phyloP scores from a whole-genome alignment of 257 asterid genomes.

The Agastache rugosa region DNA sequence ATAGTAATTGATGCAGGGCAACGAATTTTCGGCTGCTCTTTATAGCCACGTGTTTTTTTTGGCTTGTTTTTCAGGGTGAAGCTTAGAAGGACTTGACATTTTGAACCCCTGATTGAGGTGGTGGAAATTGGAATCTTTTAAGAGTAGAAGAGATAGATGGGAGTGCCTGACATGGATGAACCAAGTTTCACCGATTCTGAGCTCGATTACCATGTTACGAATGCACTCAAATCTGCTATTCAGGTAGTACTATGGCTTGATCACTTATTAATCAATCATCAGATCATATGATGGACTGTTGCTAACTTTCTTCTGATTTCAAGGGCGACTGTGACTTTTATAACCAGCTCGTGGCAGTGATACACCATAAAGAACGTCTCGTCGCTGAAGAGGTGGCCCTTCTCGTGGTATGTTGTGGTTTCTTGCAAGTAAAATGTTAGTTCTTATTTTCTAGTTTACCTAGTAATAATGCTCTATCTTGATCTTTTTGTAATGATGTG shows the following conservation, averaged over 20 bases:
- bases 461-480: constrained; percentile 21
- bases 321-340: constrained; percentile 73
- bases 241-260: constrained; percentile 32
- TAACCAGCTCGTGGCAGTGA: constrained; percentile 62
- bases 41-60: background rate
- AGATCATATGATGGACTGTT: background rate
- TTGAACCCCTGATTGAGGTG: too few relatives aligned
- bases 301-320: constrained; percentile 21
- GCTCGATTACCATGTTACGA: constrained; percentile 59
- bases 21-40: too few relatives aligned
- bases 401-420: constrained; percentile 70
- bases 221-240: constrained; percentile 63
- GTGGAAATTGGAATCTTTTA: background rate
- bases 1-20: too few relatives aligned
- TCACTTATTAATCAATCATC: background rate
- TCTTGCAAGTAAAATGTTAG: background rate
- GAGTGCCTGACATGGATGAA: constrained; percentile 57
- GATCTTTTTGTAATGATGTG: constrained; percentile 19
- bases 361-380: constrained; percentile 54
- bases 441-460: background rate
- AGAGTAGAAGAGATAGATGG: constrained; percentile 45
- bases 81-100: background rate
- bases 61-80: constrained; percentile 31
- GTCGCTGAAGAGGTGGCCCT: constrained; percentile 74
- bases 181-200: constrained; percentile 58